phyloP scores from a whole-genome alignment of 2,329 filamentous ascomycete genomes.

The Aspergillus sergii region DNA sequence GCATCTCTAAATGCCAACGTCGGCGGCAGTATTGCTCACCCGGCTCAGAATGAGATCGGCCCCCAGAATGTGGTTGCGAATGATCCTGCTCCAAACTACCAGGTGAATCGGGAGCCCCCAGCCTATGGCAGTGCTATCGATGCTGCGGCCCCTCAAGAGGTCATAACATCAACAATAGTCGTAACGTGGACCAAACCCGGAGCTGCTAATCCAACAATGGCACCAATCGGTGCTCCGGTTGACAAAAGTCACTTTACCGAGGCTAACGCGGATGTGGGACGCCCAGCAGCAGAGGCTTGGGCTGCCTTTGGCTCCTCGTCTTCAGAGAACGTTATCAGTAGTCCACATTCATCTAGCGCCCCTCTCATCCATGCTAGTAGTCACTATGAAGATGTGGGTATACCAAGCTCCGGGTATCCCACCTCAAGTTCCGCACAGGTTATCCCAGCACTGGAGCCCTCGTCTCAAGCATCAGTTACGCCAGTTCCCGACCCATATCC shows the following conservation, averaged over 20 bases:
- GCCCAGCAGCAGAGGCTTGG: too few relatives aligned
- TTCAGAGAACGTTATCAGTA: neutral
- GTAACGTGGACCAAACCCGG: neutral
- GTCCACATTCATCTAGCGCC: neutral
- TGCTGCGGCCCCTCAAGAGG: neutral
- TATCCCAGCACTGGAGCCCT: too few relatives aligned
- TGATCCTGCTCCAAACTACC: neutral
- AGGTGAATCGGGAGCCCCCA: neutral
- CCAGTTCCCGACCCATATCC: neutral
- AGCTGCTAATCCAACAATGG: neutral
- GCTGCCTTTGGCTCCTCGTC: too few relatives aligned
- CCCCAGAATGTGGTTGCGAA: neutral
- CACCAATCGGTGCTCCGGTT: neutral
- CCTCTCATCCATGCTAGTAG: neutral
- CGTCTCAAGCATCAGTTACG: too few relatives aligned
- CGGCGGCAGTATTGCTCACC: neutral
- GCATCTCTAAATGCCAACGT: neutral
- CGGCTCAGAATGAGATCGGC: neutral
- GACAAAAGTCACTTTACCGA: too few relatives aligned
- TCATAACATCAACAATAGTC: neutral
- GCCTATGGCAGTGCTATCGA: neutral
- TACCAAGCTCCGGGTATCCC: too few relatives aligned
- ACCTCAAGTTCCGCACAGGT: too few relatives aligned
- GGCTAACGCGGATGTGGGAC: too few relatives aligned
- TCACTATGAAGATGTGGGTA: too few relatives aligned